phyloP scores from a whole-genome alignment of 108 stramenopile genomes.

The Seminavis robusta region DNA sequence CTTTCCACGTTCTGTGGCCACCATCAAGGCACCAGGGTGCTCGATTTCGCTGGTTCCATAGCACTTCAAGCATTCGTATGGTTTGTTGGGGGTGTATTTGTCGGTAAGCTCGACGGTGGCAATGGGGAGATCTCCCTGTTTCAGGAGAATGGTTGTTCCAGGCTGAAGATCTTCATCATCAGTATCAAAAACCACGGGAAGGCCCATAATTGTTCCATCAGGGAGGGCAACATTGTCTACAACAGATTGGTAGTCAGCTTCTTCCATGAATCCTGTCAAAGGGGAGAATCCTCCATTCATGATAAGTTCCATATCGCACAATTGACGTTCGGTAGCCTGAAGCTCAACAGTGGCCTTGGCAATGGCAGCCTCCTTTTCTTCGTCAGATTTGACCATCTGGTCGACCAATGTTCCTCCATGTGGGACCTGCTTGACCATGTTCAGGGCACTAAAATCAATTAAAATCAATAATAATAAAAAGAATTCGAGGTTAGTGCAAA shows the following conservation, averaged over 20 bases:
- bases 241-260: conserved; percentile 86
- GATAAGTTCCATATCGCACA: conserved; percentile 98
- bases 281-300: conserved; percentile 98
- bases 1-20: conserved; percentile 96
- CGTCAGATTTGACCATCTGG: conserved; percentile 84
- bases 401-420: conserved; percentile 96
- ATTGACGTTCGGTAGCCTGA: conserved; percentile 91
- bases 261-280: conserved; percentile 97
- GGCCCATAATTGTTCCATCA: conserved; percentile 93
- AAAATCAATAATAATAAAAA: no score
- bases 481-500: no score
- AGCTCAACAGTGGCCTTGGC: conserved; percentile 81
- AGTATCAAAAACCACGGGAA: conserved; percentile 98
- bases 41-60: conserved; percentile 96
- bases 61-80: conserved; percentile 89
- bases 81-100: conserved; percentile 94
- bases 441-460: conserved; percentile 40
- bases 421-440: conserved; percentile 81
- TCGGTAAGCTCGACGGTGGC: conserved; percentile 93
- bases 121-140: conserved; percentile 92
- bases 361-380: conserved; percentile 86
- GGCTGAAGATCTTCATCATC: conserved; percentile 85
- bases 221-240: conserved; percentile 92
- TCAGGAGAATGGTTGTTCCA: conserved; percentile 91
- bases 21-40: conserved; percentile 97